phyloP scores from a whole-genome alignment of 1,284 basidiomycete genomes.

The Mycena sp. region DNA sequence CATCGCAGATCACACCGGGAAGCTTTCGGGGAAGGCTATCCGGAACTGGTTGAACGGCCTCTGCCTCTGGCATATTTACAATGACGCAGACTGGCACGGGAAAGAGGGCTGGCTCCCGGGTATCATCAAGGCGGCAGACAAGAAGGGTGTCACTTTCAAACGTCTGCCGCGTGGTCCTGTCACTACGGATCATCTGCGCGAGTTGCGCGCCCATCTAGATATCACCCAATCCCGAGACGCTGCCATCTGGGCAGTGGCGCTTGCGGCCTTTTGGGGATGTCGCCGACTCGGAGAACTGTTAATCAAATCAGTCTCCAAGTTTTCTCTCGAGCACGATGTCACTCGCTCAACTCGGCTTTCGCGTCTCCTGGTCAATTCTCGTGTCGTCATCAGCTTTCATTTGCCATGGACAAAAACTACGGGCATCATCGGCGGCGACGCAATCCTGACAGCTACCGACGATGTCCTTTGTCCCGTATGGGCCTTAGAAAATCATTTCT shows the following conservation, averaged over 20 bases:
- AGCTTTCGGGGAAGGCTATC: neutral
- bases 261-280: conserved; percentile 10
- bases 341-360: neutral
- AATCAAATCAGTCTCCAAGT: neutral
- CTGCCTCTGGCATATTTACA: neutral
- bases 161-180: conserved; percentile 9
- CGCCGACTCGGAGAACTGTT: conserved; percentile 14
- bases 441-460: conserved; percentile 16
- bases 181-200: conserved; percentile 4
- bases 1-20: conserved; percentile 13
- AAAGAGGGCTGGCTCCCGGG: too few species aligned
- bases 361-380: neutral
- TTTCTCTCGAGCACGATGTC: neutral
- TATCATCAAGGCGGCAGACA: too few species aligned
- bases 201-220: too few species aligned
- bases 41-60: neutral
- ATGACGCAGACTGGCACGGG: neutral
- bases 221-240: neutral
- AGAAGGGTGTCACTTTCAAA: neutral
- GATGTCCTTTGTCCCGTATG: conserved; percentile 33
- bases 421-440: neutral
- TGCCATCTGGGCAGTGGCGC: conserved; percentile 13
- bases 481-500: conserved; percentile 36
- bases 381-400: neutral
- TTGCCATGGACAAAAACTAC: neutral